Conservation (phyloP, 2,329 filamentous ascomycete genomes). For the Talaromyces verruculosus region DNA sequence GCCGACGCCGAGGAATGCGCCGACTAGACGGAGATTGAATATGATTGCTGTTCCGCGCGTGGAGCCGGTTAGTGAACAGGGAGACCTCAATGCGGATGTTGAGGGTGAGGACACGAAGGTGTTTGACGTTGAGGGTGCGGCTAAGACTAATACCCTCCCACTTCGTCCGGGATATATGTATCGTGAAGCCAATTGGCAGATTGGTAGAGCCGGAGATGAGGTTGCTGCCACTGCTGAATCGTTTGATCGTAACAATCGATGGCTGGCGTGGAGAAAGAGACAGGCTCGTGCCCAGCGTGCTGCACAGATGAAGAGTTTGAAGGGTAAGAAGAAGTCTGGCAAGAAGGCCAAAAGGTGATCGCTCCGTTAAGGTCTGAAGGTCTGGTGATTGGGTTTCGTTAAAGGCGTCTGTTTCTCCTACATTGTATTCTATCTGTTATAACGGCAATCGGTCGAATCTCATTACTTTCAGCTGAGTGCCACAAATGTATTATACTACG, state of each 20-base stretch:
- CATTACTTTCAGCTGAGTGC: not conserved
- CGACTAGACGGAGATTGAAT: constrained; percentile 72
- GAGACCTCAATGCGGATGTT: constrained; percentile 26
- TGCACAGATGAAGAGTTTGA: constrained; percentile 56
- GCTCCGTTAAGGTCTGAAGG: constrained; percentile 15
- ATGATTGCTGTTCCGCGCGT: constrained; percentile 59
- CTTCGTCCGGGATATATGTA: constrained; percentile 62
- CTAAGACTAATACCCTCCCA: constrained; percentile 31
- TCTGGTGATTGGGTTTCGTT: not conserved
- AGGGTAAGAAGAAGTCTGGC: constrained; percentile 44
- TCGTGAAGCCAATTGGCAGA: constrained; percentile 66
- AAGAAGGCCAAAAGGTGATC: constrained; percentile 38
- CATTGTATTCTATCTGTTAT: constrained; percentile 18
- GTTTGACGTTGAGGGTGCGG: constrained; percentile 28
- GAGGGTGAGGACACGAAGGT: constrained; percentile 24
- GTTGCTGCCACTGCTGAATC: constrained; percentile 57
- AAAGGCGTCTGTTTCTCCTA: constrained; percentile 11
- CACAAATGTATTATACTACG: not conserved
- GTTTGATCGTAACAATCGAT: constrained; percentile 61
- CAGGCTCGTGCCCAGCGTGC: constrained; percentile 51
- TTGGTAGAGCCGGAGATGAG: constrained; percentile 63
- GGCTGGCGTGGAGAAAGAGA: constrained; percentile 65
- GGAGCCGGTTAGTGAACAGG: constrained; percentile 21
- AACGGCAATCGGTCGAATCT: not conserved
- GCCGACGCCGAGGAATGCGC: constrained; percentile 71